Evolutionary conservation across 75 land plant genomes (phyloP), one percentile per base, ranked within the genome.

Genomic region (Selaginella tamariscina): DNA sequence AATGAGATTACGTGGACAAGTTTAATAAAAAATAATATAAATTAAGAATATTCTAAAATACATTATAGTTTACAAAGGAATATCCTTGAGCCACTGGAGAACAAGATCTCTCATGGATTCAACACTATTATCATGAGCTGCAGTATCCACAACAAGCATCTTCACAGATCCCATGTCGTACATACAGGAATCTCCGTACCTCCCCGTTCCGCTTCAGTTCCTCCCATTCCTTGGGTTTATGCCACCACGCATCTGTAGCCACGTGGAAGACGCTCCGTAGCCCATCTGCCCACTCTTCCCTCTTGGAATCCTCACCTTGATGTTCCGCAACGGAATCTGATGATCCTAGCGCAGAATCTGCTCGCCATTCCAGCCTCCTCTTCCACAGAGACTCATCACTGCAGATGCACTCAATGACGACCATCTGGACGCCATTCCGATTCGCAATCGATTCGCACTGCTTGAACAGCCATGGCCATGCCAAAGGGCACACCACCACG

Each of bases 401-500:
- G 54, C 49, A 65, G 49, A 29, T 29, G 79, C 92, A 86, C 63
- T 86, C 92, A 23, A 86, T 79, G 63, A 86, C 64, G 21, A 78
- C 59, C n/a, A 86, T 67, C 27, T 32, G 33, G 56, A 74, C 78
- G 27, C 66, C 77, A n/a, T 32, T 30, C 32, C 30, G 30, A 0
- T 30, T 27, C 0, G 77, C 73, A 21, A 84, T 23, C 8, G 13
- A 21, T 29, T 72, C 27, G 30, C 79, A 73, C 39, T 62, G 29
- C 57, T 80, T 68, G 72, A 86, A 76, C 70, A 78, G 84, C 56
- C 74, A 32, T n/a, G 75, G 77, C 33, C 80, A 78, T 29, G 91
- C 92, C 44, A 88, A 85, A 0, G 93, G 93, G 72, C 79, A 78
- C 70, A 86, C 93, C 59, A 88, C 66, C 72, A 88, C 68, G 71